Conservation (phyloP, 208 protist genomes). For the Endotrypanum monterogeii region DNA sequence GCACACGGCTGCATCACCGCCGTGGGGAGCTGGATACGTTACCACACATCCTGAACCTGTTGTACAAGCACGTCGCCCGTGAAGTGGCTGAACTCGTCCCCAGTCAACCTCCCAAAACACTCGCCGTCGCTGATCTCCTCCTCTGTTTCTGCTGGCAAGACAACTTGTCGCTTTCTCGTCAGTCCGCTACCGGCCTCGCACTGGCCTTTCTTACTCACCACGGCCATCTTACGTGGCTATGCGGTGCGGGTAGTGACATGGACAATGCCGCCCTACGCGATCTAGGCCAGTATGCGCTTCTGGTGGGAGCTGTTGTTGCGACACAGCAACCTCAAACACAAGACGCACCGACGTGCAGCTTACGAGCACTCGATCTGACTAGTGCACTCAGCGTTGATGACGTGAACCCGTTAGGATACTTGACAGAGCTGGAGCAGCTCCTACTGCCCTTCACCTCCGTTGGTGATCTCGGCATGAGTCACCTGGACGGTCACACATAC, state of each 20-base stretch:
- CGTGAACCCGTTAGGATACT: conserved; percentile 41
- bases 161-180: background rate
- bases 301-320: conserved; percentile 25
- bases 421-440: conserved; percentile 49
- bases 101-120: background rate
- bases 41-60: background rate
- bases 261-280: conserved; percentile 39
- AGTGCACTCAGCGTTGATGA: conserved; percentile 37
- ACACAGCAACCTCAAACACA: background rate
- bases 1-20: conserved; percentile 30
- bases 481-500: conserved; percentile 43
- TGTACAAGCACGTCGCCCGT: background rate
- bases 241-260: conserved; percentile 40
- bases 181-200: conserved; percentile 31
- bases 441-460: conserved; percentile 50
- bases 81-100: background rate
- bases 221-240: conserved; percentile 33
- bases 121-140: conserved; percentile 19
- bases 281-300: conserved; percentile 40
- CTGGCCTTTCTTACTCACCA: conserved; percentile 32
- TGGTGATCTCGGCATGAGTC: conserved; percentile 29
- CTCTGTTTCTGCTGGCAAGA: conserved; percentile 15
- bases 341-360: conserved; percentile 16
- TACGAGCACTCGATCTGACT: conserved; percentile 52
- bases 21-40: background rate